phyloP scores from a whole-genome alignment of 768 basidiomycete genomes.

The Chalciporus chontae region DNA sequence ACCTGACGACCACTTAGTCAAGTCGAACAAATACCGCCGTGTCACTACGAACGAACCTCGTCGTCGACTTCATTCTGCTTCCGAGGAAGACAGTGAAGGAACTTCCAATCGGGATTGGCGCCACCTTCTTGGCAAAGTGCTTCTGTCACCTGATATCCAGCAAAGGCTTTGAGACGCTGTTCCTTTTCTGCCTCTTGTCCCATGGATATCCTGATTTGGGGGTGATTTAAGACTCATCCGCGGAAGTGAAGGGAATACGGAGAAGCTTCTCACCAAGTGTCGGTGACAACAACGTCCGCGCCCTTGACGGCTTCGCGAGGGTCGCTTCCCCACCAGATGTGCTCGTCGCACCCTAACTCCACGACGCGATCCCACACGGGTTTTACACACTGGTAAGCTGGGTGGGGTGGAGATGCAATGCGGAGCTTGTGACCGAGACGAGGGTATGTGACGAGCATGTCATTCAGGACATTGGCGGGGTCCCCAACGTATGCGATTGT shows the following conservation, averaged over 20 bases:
- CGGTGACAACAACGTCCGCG: slow-evolving; percentile 95
- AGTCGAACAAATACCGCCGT: neutral
- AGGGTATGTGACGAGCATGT: slow-evolving; percentile 95
- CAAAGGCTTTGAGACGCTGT: slow-evolving; percentile 79
- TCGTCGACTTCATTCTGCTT: slow-evolving; percentile 94
- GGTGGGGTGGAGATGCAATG: slow-evolving; percentile 71
- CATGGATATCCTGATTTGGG: slow-evolving; percentile 85
- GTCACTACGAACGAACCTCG: slow-evolving; percentile 49
- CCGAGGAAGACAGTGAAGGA: slow-evolving; percentile 93
- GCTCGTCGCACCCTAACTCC: slow-evolving; percentile 67
- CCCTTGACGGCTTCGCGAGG: slow-evolving; percentile 84
- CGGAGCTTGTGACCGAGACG: slow-evolving; percentile 85
- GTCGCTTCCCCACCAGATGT: slow-evolving; percentile 70
- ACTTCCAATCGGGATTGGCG: slow-evolving; percentile 86
- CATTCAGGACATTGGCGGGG: slow-evolving; percentile 91
- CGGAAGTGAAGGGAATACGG: neutral
- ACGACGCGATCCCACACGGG: slow-evolving; percentile 81
- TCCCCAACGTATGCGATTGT: slow-evolving; percentile 95
- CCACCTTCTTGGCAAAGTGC: slow-evolving; percentile 74
- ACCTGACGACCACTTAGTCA: slow-evolving; percentile 44
- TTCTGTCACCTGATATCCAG: slow-evolving; percentile 94
- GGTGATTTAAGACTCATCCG: neutral
- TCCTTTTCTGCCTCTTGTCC: slow-evolving; percentile 95
- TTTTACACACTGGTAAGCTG: slow-evolving; percentile 59
- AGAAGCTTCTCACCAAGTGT: slow-evolving; percentile 75